These are phyloP conservation scores for Yarrowia porcina DNA, from an alignment of 805 yeast species.

Conservation along the genomic window DNA sequence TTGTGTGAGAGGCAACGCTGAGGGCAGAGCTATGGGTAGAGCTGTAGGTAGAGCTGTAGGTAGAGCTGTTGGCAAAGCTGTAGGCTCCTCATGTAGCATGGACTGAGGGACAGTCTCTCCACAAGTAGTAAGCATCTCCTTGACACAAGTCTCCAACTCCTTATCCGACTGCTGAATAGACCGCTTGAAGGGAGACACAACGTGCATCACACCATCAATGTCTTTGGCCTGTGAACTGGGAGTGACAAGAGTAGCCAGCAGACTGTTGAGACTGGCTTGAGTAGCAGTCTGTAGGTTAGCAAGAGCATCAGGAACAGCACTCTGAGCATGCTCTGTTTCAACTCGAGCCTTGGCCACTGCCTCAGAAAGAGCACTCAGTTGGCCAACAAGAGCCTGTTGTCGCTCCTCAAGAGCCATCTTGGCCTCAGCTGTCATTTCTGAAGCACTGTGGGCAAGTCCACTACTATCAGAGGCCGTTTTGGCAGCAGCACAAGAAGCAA, in stretches of 20 bases:
- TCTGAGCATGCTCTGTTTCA: conserved; percentile 16
- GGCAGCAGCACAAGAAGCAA: conserved; percentile 1
- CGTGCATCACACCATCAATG: not conserved
- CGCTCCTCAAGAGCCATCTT: conserved; percentile 10
- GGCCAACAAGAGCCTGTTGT: conserved; percentile 5
- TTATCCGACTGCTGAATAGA: not conserved
- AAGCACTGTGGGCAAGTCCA: not conserved
- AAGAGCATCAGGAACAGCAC: conserved; percentile 9
- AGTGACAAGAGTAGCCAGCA: conserved; percentile 9
- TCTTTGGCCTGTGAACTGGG: conserved; percentile 12
- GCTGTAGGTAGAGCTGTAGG: no score
- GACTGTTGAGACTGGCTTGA: not conserved
- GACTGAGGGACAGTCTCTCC: not conserved
- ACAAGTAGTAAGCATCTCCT: not conserved
- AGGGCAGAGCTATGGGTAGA: no score
- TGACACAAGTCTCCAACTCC: not conserved
- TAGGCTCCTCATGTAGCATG: not conserved
- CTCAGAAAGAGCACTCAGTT: not conserved
- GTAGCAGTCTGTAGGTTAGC: conserved; percentile 1
- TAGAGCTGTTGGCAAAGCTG: no score
- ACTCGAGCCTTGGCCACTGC: conserved; percentile 8
- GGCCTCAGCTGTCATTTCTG: not conserved
- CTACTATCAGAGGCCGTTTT: conserved; percentile 9
- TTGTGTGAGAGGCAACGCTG: not conserved
- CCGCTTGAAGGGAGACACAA: not conserved